Percentiles rank a stretch among this genome's conserved stretches.
phyloP scores from a whole-genome alignment of 139 green algal species.

The Astrephomene gubernaculifera region DNA sequence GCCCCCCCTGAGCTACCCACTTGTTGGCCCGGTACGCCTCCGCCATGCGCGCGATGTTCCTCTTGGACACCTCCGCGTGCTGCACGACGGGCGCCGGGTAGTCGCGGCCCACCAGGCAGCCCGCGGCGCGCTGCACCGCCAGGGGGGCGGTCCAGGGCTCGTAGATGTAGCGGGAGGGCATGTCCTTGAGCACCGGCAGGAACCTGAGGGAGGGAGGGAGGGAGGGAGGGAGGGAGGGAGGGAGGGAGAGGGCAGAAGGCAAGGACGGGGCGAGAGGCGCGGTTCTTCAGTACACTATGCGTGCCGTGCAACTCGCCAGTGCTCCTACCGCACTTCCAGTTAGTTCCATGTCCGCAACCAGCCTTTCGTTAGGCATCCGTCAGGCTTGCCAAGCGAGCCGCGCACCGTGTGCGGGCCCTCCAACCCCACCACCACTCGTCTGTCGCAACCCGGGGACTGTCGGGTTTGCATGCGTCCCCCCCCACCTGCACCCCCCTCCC shows the following conservation, averaged over 20 bases:
- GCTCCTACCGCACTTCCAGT: too few relatives aligned
- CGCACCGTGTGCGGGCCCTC: too few relatives aligned
- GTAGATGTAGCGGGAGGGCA: conserved; percentile 96
- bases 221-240: background rate
- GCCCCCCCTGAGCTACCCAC: background rate
- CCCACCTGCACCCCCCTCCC: too few relatives aligned
- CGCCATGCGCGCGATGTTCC: conserved; percentile 81
- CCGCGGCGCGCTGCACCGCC: conserved; percentile 86
- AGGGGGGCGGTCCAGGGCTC: conserved; percentile 90
- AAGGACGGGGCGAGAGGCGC: background rate
- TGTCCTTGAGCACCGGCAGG: conserved; percentile 91
- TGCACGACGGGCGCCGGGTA: conserved; percentile 94
- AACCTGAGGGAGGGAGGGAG: conserved; percentile 70
- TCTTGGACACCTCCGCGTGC: conserved; percentile 75
- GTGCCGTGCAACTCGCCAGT: too few relatives aligned
- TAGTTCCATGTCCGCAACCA: too few relatives aligned
- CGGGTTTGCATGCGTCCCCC: too few relatives aligned
- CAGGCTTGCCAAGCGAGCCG: too few relatives aligned
- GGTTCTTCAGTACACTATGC: too few relatives aligned
- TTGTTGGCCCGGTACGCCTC: conserved; percentile 55
- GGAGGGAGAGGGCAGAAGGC: background rate
- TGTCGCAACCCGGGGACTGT: too few relatives aligned
- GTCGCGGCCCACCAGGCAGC: conserved; percentile 92
- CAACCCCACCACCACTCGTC: too few relatives aligned
- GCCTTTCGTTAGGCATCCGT: too few relatives aligned